Base-by-base conservation (phyloP, 2,329 filamentous ascomycete species). In the Ceratocystis colombiana region DNA sequence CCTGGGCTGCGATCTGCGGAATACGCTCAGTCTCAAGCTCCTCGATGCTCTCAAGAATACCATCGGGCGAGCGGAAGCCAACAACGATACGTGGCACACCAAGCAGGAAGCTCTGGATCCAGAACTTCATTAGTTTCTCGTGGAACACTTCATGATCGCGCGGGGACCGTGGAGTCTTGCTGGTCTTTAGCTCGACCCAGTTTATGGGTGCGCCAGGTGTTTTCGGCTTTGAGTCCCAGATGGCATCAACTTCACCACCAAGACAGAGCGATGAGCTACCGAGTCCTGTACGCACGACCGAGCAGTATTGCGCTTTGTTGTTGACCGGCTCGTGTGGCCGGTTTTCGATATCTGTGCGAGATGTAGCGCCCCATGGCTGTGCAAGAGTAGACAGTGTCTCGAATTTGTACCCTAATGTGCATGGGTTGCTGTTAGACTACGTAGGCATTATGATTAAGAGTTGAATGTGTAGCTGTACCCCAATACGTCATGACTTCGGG, bases 101-200 rank as follows among this genome's bases (percentile, higher is more conserved):
- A 1, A 99, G 85, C 1, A 99, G 80, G 73, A 96, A 99, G 0
- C 89, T 96, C 75, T 97, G 94, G 15, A 93, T 90, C 94, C 94
- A 99, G 77, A 93, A 96, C 72, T 95, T 95, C 76, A 96, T 83
- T 65, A 97, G 81, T 74, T 97, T 97, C 62, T 89, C 84, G 75
- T 96, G 89, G 73, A 93, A 96, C 69, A 85, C 88, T 22, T 87
- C 76, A 72, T 85, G 80, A 71, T 94, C 89, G 61, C 84, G 81
- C 1, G 86, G 81, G 68, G 82, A 82, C 64, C 80, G 79, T 62
- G 93, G 86, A 70, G 88, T 85, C 50, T 84, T 86, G n/a, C 85
- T 84, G 0, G 94, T 99, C 74, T 99, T 99, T 67, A 99, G 82
- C 75, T 99, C 94, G 41, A 97, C 87, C 88, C 92, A 99, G 71